phyloP scores from a whole-genome alignment of 495 filamentous ascomycete genomes.

The Annulohypoxylon moriforme region DNA sequence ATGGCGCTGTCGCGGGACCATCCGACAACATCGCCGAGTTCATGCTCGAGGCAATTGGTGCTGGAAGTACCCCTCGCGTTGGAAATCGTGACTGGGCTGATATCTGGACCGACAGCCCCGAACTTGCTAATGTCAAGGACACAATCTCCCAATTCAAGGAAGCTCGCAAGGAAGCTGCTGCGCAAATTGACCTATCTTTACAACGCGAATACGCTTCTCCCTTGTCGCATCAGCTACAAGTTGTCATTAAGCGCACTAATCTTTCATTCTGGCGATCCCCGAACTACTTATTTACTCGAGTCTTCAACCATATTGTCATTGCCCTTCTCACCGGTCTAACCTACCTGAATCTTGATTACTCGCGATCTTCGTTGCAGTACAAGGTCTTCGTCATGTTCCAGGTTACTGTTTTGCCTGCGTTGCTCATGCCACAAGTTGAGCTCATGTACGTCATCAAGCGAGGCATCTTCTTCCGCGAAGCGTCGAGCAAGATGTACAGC shows the following conservation, averaged over 20 bases:
- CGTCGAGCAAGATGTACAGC: constrained; percentile 80
- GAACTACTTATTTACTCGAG: constrained; percentile 75
- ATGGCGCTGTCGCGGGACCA: constrained; percentile 64
- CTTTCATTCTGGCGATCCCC: constrained; percentile 78
- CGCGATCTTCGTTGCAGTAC: constrained; percentile 76
- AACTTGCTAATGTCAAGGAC: constrained; percentile 73
- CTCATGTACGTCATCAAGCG: constrained; percentile 79
- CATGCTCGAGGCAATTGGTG: constrained; percentile 89
- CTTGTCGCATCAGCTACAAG: constrained; percentile 74
- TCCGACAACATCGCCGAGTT: constrained; percentile 85
- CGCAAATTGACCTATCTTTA: constrained; percentile 50
- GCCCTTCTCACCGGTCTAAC: constrained; percentile 78
- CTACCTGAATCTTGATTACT: constrained; percentile 75
- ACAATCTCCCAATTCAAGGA: constrained; percentile 75
- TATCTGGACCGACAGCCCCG: constrained; percentile 77
- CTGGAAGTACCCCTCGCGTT: constrained; percentile 76
- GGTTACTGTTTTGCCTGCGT: constrained; percentile 77
- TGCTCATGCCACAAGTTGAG: constrained; percentile 82
- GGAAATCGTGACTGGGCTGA: constrained; percentile 84
- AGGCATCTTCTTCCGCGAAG: constrained; percentile 81
- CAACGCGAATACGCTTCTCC: constrained; percentile 82
- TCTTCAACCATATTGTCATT: constrained; percentile 80
- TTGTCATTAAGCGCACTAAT: constrained; percentile 72
- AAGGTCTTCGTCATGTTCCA: constrained; percentile 88
- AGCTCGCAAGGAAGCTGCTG: constrained; percentile 60